phyloP scores from a whole-genome alignment of 2,329 filamentous ascomycete species.

The Orbilia javanica region DNA sequence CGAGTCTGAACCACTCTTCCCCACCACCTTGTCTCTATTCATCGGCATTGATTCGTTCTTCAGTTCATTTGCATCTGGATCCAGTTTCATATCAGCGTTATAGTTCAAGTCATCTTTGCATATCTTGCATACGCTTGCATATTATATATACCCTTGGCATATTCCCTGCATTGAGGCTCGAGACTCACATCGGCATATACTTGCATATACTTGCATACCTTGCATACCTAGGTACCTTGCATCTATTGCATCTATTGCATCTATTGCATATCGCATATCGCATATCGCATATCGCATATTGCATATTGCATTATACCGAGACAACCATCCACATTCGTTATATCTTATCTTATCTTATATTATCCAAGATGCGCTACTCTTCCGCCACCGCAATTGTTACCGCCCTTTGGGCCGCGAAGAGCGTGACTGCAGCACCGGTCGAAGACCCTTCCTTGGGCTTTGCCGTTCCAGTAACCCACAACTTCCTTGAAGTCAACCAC shows the following conservation, averaged over 20 bases:
- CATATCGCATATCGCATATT: not conserved
- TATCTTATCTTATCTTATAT: not conserved
- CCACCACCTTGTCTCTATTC: slow-evolving; percentile 7
- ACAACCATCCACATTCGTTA: slow-evolving; percentile 10
- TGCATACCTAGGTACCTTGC: slow-evolving; percentile 4
- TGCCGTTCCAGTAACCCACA: slow-evolving; percentile 27
- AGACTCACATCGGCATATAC: not conserved
- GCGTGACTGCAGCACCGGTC: slow-evolving; percentile 1
- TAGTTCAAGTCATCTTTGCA: slow-evolving; percentile 24
- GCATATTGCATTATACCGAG: slow-evolving; percentile 19
- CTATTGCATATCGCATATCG: not conserved
- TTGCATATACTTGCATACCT: no score
- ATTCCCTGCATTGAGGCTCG: not conserved
- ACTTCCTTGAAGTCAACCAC: slow-evolving; percentile 10
- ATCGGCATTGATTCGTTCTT: slow-evolving; percentile 22
- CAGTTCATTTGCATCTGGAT: slow-evolving; percentile 15
- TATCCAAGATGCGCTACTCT: slow-evolving; percentile 28
- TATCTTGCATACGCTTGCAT: not conserved
- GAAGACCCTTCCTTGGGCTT: slow-evolving; percentile 5
- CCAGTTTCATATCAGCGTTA: slow-evolving; percentile 6
- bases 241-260: slow-evolving; percentile 14
- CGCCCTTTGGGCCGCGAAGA: not conserved
- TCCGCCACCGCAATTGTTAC: slow-evolving; percentile 1
- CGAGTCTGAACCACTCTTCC: slow-evolving; percentile 18
- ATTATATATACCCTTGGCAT: slow-evolving; percentile 5